These are phyloP conservation scores for Hypoxylon crocopeplum DNA, from an alignment of 495 filamentous ascomycete species.

Conservation along the genomic window DNA sequence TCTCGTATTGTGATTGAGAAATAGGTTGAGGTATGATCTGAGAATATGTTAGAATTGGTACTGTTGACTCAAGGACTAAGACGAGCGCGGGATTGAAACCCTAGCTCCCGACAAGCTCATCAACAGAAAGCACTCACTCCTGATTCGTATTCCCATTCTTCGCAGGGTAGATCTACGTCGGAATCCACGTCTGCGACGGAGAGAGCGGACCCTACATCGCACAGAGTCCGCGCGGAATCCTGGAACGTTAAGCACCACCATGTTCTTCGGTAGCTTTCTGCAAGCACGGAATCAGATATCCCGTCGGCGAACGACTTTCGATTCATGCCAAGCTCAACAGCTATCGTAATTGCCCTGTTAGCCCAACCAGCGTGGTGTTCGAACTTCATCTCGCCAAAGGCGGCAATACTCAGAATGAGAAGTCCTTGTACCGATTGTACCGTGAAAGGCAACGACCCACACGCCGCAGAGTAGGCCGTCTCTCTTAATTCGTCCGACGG, in stretches of 20 bases:
- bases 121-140: conserved; percentile 49
- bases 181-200: conserved; percentile 46
- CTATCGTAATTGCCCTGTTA: conserved; percentile 63
- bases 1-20: conserved; percentile 64
- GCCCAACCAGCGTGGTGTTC: conserved; percentile 62
- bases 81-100: neutral
- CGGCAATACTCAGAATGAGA: conserved; percentile 67
- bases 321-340: conserved; percentile 72
- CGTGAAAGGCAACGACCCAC: conserved; percentile 51
- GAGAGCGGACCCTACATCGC: conserved; percentile 32
- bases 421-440: conserved; percentile 71
- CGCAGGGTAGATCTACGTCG: conserved; percentile 67
- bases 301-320: conserved; percentile 56
- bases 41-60: conserved; percentile 11
- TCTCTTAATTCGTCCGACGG: conserved; percentile 51
- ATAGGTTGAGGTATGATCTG: conserved; percentile 61
- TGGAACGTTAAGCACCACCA: conserved; percentile 79
- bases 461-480: conserved; percentile 50
- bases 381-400: conserved; percentile 69
- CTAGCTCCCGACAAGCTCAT: neutral
- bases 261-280: conserved; percentile 73
- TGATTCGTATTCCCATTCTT: conserved; percentile 64
- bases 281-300: conserved; percentile 60
- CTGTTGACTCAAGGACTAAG: neutral
- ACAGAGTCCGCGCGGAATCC: conserved; percentile 56